Percentiles rank a stretch among this genome's conserved stretches.
Evolutionary conservation across 1,284 basidiomycete species (phyloP).

Genomic region (Cutaneotrichosporon cavernicola): DNA sequence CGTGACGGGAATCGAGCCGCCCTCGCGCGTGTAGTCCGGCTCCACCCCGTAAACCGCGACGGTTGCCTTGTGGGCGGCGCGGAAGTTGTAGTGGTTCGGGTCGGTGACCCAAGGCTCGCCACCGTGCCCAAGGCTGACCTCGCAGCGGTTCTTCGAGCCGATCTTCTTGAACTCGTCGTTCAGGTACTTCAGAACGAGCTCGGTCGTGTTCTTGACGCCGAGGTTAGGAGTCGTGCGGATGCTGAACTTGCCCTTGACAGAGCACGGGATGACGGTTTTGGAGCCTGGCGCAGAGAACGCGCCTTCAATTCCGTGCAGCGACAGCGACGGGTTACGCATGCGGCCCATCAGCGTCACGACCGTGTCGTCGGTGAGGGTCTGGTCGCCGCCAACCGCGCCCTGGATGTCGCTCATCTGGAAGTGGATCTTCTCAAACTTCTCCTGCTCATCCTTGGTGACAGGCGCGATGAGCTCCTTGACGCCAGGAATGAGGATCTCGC

Average conservation of each 20-base stretch:
- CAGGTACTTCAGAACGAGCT: conserved; percentile 70
- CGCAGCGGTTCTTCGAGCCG: conserved; percentile 73
- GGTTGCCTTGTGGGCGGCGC: conserved; percentile 75
- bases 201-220: conserved; percentile 68
- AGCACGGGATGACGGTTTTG: conserved; percentile 94
- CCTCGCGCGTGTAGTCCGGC: conserved; percentile 89
- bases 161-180: conserved; percentile 78
- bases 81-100: conserved; percentile 83
- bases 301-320: conserved; percentile 94
- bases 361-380: conserved; percentile 78
- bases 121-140: conserved; percentile 69
- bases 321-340: conserved; percentile 71
- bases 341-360: conserved; percentile 61
- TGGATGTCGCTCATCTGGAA: conserved; percentile 72
- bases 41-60: conserved; percentile 75
- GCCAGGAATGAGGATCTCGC: conserved; percentile 86
- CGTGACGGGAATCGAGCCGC: conserved; percentile 91
- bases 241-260: conserved; percentile 86
- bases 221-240: conserved; percentile 85
- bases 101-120: conserved; percentile 81
- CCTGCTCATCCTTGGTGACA: conserved; percentile 73
- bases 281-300: conserved; percentile 83
- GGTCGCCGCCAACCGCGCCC: conserved; percentile 70
- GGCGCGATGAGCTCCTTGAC: conserved; percentile 82
- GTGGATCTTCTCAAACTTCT: conserved; percentile 70